Base-by-base conservation (phyloP, 2,329 filamentous ascomycete genomes). In the Ophiostoma sp. region DNA sequence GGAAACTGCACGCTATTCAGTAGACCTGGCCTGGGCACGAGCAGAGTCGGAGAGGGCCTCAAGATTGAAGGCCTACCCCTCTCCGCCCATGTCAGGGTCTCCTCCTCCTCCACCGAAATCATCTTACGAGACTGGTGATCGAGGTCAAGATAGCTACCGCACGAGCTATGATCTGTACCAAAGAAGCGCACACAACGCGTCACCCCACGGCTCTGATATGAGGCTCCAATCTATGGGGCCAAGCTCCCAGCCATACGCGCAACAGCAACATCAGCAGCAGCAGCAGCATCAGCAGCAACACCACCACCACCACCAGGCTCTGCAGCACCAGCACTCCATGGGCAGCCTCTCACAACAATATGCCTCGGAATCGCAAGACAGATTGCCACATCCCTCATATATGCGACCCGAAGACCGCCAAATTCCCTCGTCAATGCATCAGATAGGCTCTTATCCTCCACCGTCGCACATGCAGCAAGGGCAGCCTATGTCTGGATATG, bases 41-140 rank as follows among this genome's bases (percentile, higher is more conserved):
- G 81, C 80, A 82, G 81, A 83, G 82, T 83, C 81, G 77, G 82
- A 83, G 79, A 81, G 80, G 69, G 79, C 78, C 81, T 82, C 82
- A 81, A 83, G 82, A 76, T 81, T 81, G 77, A 82, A 82, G 83
- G 86, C 85, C 78, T 90, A 90, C 81, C 88, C 87, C 78, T 90
- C 88, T 84, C 88, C 88, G 82, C 88, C 88, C 84, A 90, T 90
- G 88, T 90, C 88, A 83, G 87, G 86, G 78, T 89, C 88, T 82
- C 86, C 87, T 76, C 84, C 84, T 75, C 81, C 84, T 76, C 85
- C 86, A 79, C 82, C 83, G 78, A 87, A 85, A 81, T 78, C 80
- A 82, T 83, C 83, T 78, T 84, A 81, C 79, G 85, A 87, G 80
- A 82, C 82, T 76, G 82, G 81, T 79, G 83, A 85, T 79, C 83